Conservation (phyloP, 148 eudicot species). For the Gaultheria prostrata region DNA sequence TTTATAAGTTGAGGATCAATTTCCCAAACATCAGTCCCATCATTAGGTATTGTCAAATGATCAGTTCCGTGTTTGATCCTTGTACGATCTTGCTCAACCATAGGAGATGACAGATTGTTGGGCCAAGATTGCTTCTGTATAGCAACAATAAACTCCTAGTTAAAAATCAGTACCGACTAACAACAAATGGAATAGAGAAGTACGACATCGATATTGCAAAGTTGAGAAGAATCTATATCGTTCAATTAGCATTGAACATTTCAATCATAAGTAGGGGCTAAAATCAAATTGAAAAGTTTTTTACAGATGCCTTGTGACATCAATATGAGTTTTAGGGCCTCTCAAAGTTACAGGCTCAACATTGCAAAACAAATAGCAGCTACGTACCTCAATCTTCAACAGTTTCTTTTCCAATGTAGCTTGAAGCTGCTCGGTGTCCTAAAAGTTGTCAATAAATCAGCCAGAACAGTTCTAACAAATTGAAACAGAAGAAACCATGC, state of each 20-base stretch:
- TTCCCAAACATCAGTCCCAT: slow-evolving; percentile 98
- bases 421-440: slow-evolving; percentile 86
- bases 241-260: neutral
- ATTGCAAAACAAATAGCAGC: neutral
- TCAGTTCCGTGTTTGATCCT: slow-evolving; percentile 41
- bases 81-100: slow-evolving; percentile 42
- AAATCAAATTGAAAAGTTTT: neutral
- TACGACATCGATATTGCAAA: neutral
- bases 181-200: neutral
- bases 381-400: slow-evolving; percentile 67
- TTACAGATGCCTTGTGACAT: neutral
- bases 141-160: slow-evolving; percentile 15
- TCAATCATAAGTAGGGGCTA: neutral
- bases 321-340: slow-evolving; percentile 4
- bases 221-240: neutral
- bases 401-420: slow-evolving; percentile 66
- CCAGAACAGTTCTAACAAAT: neutral
- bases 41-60: slow-evolving; percentile 79
- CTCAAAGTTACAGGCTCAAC: neutral
- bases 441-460: slow-evolving; percentile 12
- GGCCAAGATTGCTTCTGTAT: slow-evolving; percentile 78
- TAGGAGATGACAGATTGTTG: slow-evolving; percentile 49
- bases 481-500: neutral
- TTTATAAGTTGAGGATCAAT: slow-evolving; percentile 77
- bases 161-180: neutral